Evolutionary conservation across 2,329 filamentous ascomycete genomes (phyloP).

Genomic region (Xylaria hypoxylon): DNA sequence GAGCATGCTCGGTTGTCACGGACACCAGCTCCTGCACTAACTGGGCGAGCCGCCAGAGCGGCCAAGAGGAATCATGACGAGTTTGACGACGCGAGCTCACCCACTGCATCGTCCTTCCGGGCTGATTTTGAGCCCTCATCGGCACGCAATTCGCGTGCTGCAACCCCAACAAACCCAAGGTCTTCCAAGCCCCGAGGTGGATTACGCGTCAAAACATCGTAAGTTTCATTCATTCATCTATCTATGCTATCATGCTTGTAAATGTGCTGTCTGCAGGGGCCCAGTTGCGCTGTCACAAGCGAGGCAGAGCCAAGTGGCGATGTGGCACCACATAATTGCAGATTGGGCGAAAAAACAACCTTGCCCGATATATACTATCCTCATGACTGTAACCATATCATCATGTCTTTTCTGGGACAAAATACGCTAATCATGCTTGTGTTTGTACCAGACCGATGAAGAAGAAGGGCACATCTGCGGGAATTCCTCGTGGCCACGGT

Average conservation of each 20-base stretch:
- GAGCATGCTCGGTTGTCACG: slow-evolving; percentile 47
- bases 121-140: slow-evolving; percentile 61
- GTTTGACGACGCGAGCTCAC: slow-evolving; percentile 64
- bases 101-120: slow-evolving; percentile 62
- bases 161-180: slow-evolving; percentile 67
- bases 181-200: slow-evolving; percentile 69
- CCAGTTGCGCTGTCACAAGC: slow-evolving; percentile 47
- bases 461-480: slow-evolving; percentile 77
- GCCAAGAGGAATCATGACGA: slow-evolving; percentile 67
- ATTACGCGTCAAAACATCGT: slow-evolving; percentile 76
- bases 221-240: slow-evolving; percentile 55
- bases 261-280: slow-evolving; percentile 46
- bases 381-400: slow-evolving; percentile 26
- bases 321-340: slow-evolving; percentile 51
- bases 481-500: slow-evolving; percentile 73
- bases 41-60: slow-evolving; percentile 49
- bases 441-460: slow-evolving; percentile 73
- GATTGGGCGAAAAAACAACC: slow-evolving; percentile 39
- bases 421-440: slow-evolving; percentile 41
- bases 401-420: slow-evolving; percentile 20
- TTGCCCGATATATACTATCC: slow-evolving; percentile 33
- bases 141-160: slow-evolving; percentile 67
- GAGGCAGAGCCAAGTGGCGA: slow-evolving; percentile 49
- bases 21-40: slow-evolving; percentile 48
- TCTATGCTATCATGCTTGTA: slow-evolving; percentile 33